Conservation (phyloP, 1,139 yeast genomes). For the Petasospora fabianii region DNA sequence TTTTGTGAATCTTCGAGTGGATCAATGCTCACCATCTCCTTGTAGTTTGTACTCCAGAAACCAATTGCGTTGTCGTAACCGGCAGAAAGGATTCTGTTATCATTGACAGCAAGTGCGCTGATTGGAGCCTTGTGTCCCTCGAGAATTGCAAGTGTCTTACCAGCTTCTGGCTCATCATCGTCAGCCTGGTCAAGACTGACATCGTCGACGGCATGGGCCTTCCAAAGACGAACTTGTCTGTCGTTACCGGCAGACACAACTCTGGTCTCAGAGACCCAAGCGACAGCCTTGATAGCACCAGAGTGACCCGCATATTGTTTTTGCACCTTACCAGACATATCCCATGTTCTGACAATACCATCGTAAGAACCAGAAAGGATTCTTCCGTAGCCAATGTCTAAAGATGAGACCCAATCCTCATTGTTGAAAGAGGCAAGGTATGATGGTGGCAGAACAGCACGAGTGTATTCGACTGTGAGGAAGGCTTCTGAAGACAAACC, state of each 20-base stretch:
- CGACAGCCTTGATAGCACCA: slow-evolving; percentile 78
- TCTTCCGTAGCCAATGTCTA: slow-evolving; percentile 41
- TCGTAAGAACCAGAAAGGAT: slow-evolving; percentile 91
- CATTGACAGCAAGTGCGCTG: slow-evolving; percentile 61
- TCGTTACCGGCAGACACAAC: slow-evolving; percentile 87
- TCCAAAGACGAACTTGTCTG: slow-evolving; percentile 87
- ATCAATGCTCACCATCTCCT: slow-evolving; percentile 76
- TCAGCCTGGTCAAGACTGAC: slow-evolving; percentile 38
- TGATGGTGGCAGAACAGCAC: slow-evolving; percentile 92
- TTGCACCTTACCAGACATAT: slow-evolving; percentile 76
- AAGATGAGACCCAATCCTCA: slow-evolving; percentile 93
- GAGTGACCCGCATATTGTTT: slow-evolving; percentile 85
- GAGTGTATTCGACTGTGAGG: slow-evolving; percentile 79
- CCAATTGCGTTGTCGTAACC: slow-evolving; percentile 81
- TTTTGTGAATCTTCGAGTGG: slow-evolving; percentile 49
- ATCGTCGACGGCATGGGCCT: slow-evolving; percentile 43
- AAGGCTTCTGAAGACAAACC: slow-evolving; percentile 84
- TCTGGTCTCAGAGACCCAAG: slow-evolving; percentile 72
- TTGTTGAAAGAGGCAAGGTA: slow-evolving; percentile 83
- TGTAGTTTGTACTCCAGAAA: slow-evolving; percentile 82
- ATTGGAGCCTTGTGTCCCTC: slow-evolving; percentile 91
- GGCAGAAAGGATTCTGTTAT: slow-evolving; percentile 70
- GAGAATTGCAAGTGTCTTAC: slow-evolving; percentile 74
- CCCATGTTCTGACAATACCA: slow-evolving; percentile 89
- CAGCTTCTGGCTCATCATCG: slow-evolving; percentile 58